Conservation (phyloP, 352 stramenopile genomes). For the Phytophthora megakarya region DNA sequence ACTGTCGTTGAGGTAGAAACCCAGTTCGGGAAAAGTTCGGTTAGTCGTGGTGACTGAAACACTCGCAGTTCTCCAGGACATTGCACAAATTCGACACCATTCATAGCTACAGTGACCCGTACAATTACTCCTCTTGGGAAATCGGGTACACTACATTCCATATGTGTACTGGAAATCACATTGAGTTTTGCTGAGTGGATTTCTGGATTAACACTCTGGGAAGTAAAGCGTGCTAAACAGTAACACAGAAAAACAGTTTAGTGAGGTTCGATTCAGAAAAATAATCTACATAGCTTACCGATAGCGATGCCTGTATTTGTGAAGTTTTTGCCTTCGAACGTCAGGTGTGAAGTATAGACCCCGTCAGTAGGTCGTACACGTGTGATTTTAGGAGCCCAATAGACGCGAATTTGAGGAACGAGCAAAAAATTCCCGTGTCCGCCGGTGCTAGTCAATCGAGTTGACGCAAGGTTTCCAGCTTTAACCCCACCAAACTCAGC, state of each 20-base stretch:
- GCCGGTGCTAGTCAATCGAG: neutral
- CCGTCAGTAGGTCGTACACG: conserved; percentile 56
- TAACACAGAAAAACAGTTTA: conserved; percentile 11
- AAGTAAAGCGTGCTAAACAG: conserved; percentile 48
- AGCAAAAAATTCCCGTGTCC: conserved; percentile 23
- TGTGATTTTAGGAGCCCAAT: conserved; percentile 49
- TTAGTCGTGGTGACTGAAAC: conserved; percentile 65
- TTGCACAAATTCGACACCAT: conserved; percentile 65
- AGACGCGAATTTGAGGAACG: conserved; percentile 47
- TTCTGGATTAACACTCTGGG: conserved; percentile 37
- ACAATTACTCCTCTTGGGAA: conserved; percentile 61
- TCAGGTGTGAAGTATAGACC: conserved; percentile 64
- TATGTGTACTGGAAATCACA: conserved; percentile 48
- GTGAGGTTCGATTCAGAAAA: neutral
- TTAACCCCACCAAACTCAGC: neutral
- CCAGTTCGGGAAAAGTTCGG: conserved; percentile 59
- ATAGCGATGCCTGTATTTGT: conserved; percentile 53
- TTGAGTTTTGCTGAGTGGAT: conserved; percentile 40
- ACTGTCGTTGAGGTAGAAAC: conserved; percentile 42
- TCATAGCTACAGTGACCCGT: conserved; percentile 58
- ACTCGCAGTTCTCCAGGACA: conserved; percentile 55
- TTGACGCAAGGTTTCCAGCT: neutral
- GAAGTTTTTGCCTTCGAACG: conserved; percentile 59
- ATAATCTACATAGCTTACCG: conserved; percentile 36
- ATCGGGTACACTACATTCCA: conserved; percentile 67